Conservation (phyloP, 2,329 filamentous ascomycete species). For the Fusarium tjaetaba region DNA sequence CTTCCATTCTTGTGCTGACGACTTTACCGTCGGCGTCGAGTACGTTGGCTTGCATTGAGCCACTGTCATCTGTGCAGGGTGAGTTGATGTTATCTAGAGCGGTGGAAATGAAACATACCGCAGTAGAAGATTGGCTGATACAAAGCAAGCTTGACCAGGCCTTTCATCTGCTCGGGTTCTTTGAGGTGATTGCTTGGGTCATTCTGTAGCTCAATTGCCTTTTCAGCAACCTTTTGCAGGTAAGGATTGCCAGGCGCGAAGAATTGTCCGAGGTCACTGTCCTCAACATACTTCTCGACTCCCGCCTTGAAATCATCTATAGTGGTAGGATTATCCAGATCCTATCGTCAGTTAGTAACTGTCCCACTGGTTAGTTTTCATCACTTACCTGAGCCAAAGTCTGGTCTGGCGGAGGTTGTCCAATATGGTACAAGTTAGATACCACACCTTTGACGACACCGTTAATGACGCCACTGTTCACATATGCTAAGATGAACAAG, state of each 20-base stretch:
- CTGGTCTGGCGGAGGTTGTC: not conserved
- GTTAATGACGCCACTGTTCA: not conserved
- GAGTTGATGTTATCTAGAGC: not conserved
- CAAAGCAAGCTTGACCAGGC: not conserved
- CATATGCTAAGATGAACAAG: not conserved
- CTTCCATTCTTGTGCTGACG: not conserved
- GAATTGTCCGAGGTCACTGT: not conserved
- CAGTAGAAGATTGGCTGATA: not conserved
- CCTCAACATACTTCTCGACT: not conserved
- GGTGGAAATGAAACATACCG: fast-evolving
- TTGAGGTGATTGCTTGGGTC: not conserved
- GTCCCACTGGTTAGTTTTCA: fast-evolving
- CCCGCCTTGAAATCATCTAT: not conserved
- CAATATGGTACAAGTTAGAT: not conserved
- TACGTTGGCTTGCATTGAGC: not conserved
- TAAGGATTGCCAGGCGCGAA: not conserved
- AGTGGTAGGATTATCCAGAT: not conserved
- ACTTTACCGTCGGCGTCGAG: not conserved
- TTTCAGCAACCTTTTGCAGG: not conserved
- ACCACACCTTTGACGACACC: not conserved
- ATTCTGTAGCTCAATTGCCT: not conserved
- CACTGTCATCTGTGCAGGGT: not conserved
- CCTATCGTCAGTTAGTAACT: fast-evolving
- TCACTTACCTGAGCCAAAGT: not conserved
- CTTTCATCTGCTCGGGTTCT: not conserved